Evolutionary conservation across 1,284 basidiomycete genomes (phyloP).

Genomic region (Irpex sp.): DNA sequence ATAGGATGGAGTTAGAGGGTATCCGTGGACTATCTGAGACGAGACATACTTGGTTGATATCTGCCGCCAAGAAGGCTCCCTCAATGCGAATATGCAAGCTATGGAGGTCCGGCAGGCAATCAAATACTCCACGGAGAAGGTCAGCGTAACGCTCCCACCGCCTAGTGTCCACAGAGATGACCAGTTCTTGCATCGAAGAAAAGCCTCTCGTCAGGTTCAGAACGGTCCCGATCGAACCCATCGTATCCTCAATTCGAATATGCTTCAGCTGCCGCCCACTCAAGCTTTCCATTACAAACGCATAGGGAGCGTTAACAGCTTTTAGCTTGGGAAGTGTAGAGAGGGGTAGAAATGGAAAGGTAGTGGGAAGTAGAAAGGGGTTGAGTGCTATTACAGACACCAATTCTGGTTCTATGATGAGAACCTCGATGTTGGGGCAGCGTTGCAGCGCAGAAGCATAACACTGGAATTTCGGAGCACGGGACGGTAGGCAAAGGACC

Average conservation of each 20-base stretch:
- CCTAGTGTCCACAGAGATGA: background rate
- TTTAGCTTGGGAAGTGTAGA: background rate
- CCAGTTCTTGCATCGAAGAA: background rate
- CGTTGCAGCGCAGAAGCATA: constrained; percentile 6
- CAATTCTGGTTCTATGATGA: background rate
- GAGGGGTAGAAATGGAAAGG: background rate
- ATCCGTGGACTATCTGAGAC: background rate
- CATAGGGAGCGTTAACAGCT: background rate
- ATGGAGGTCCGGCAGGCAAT: background rate
- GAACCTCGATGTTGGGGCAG: constrained; percentile 5
- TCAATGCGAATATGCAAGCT: background rate
- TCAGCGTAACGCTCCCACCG: background rate
- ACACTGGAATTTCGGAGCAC: constrained; percentile 3
- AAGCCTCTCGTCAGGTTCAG: background rate
- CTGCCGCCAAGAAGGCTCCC: background rate
- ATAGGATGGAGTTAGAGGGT: background rate
- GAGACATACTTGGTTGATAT: background rate
- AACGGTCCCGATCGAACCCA: background rate
- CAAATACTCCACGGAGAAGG: background rate
- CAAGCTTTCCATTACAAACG: background rate
- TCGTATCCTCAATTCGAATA: background rate
- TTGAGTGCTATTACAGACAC: background rate
- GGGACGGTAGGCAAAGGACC: constrained; percentile 4
- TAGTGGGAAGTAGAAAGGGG: too few species aligned
- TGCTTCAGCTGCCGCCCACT: background rate